phyloP scores from a whole-genome alignment of 2,329 filamentous ascomycete genomes.

The Alternaria atra region DNA sequence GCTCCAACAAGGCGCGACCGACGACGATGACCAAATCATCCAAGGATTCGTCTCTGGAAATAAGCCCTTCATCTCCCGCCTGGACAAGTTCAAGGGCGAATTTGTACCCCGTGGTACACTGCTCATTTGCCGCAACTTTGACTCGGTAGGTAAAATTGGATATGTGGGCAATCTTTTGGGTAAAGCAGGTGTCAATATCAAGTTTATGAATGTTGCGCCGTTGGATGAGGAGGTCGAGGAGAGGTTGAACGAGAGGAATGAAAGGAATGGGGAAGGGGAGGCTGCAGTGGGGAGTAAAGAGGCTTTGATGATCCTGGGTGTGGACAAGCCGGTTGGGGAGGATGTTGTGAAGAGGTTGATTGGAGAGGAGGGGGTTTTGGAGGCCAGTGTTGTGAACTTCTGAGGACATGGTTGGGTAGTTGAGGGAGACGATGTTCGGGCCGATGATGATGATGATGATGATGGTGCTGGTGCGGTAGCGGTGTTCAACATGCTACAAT shows the following conservation, averaged over 20 bases:
- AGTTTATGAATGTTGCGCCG: slow-evolving; percentile 78
- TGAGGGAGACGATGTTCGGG: not conserved
- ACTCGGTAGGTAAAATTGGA: slow-evolving; percentile 83
- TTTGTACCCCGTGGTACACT: slow-evolving; percentile 78
- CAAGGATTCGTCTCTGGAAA: slow-evolving; percentile 74
- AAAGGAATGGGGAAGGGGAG: slow-evolving; percentile 8
- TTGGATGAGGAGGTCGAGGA: slow-evolving; percentile 56
- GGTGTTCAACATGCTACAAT: not conserved
- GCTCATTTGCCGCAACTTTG: slow-evolving; percentile 82
- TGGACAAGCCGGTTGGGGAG: slow-evolving; percentile 70
- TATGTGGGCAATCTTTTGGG: slow-evolving; percentile 77
- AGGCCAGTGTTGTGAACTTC: slow-evolving; percentile 61
- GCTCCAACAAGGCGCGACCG: slow-evolving; percentile 7
- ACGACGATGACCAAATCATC: slow-evolving; percentile 61
- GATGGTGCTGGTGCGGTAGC: not conserved
- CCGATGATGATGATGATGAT: not conserved
- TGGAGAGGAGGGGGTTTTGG: slow-evolving; percentile 60
- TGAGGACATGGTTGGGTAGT: slow-evolving; percentile 6
- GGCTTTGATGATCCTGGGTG: slow-evolving; percentile 82
- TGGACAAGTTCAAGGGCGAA: slow-evolving; percentile 76
- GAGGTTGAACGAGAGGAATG: slow-evolving; percentile 29
- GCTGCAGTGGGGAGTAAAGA: slow-evolving; percentile 61
- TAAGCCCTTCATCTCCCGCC: slow-evolving; percentile 72
- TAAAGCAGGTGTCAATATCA: slow-evolving; percentile 76
- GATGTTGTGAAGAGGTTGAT: slow-evolving; percentile 62